Percentiles rank a stretch among this genome's conserved stretches.
Evolutionary conservation across 2,329 filamentous ascomycete genomes (phyloP).

Genomic region (Verticillium zaregamsianum): DNA sequence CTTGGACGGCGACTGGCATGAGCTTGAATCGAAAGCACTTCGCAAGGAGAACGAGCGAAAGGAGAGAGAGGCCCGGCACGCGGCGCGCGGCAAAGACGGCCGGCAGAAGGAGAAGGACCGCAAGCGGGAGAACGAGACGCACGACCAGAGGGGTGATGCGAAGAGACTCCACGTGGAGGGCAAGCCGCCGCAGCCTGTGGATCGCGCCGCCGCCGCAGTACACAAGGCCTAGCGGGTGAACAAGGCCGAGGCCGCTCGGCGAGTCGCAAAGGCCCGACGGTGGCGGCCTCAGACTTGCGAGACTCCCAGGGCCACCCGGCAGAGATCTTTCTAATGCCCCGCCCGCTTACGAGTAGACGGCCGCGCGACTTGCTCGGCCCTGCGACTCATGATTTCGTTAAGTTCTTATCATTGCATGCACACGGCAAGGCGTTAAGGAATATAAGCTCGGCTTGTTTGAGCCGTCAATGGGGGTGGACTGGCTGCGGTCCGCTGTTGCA

Average conservation of each 20-base stretch:
- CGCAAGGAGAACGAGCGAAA: slow-evolving; percentile 80
- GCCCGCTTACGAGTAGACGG: too few species aligned
- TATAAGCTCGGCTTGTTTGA: not conserved
- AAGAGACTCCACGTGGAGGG: slow-evolving; percentile 20
- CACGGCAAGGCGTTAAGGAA: slow-evolving; percentile 1
- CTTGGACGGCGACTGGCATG: slow-evolving; percentile 93
- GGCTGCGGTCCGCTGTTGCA: not conserved
- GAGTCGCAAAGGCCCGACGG: not conserved
- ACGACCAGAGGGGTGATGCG: slow-evolving; percentile 24
- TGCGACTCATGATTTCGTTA: not conserved
- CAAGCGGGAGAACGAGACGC: slow-evolving; percentile 31
- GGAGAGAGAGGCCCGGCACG: slow-evolving; percentile 47
- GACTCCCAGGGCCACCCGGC: not conserved
- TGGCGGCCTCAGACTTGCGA: not conserved
- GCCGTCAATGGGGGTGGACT: not conserved
- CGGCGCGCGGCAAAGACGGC: slow-evolving; percentile 29
- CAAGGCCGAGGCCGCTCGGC: slow-evolving; percentile 16
- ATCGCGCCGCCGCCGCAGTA: not conserved
- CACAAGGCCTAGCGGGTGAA: slow-evolving; percentile 11
- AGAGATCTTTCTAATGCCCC: not conserved
- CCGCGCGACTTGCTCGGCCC: too few species aligned
- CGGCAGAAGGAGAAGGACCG: slow-evolving; percentile 26
- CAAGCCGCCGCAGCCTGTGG: slow-evolving; percentile 5
- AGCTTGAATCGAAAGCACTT: slow-evolving; percentile 94
- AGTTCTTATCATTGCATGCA: not conserved